Evolutionary conservation across 2,329 filamentous ascomycete species (phyloP).

Genomic region (Pseudogymnoascus sp.): DNA sequence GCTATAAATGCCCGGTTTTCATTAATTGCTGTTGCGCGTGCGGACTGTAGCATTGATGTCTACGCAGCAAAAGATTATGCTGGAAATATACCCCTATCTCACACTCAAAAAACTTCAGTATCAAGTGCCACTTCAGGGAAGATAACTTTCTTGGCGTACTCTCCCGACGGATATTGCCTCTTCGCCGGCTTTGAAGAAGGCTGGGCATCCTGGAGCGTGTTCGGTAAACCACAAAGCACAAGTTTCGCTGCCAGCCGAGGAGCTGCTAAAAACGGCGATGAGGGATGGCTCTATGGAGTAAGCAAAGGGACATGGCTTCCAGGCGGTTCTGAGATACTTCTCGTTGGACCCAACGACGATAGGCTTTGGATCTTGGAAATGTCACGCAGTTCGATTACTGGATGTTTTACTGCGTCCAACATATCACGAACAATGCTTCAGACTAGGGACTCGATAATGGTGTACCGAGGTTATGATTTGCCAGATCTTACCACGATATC

Average conservation of each 20-base stretch:
- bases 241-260: conserved; percentile 68
- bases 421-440: conserved; percentile 83
- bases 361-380: conserved; percentile 84
- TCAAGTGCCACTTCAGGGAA: conserved; percentile 61
- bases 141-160: conserved; percentile 73
- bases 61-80: conserved; percentile 90
- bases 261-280: conserved; percentile 60
- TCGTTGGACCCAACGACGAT: conserved; percentile 65
- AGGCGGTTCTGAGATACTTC: conserved; percentile 76
- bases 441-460: conserved; percentile 78
- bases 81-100: conserved; percentile 84
- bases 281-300: conserved; percentile 79
- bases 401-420: conserved; percentile 87
- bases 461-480: conserved; percentile 89
- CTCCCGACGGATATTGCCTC: conserved; percentile 90
- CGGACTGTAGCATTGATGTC: conserved; percentile 72
- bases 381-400: conserved; percentile 85
- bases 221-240: conserved; percentile 79
- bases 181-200: conserved; percentile 89
- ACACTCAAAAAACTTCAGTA: conserved; percentile 64
- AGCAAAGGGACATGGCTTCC: conserved; percentile 78
- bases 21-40: conserved; percentile 78
- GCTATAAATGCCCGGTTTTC: conserved; percentile 95
- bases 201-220: conserved; percentile 97
- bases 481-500: conserved; percentile 87